Base-by-base conservation (phyloP, 495 filamentous ascomycete genomes). In the Penicillium paxilli region DNA sequence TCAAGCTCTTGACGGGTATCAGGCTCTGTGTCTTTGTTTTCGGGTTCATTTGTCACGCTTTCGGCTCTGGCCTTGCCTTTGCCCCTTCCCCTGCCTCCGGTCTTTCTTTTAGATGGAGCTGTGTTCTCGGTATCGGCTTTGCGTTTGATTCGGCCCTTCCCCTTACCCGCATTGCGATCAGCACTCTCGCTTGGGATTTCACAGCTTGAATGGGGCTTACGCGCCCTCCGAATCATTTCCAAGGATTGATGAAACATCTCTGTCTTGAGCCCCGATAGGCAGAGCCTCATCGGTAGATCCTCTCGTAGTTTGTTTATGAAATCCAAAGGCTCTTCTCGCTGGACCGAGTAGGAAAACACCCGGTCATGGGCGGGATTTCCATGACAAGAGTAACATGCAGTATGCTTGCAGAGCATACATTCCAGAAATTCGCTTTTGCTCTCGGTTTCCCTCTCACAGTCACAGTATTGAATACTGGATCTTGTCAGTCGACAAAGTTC, bases 351-450 rank as follows among this genome's bases (percentile, higher is more conserved):
- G 47, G 51, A 59, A 45, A 38, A 26, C 58, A 54, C 37, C 54
- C 83, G 87, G 3, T 65, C 54, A 63, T 89, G 85, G 10, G 58
- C 50, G 4, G 86, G 86, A 30, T 82, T 81, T 4, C 80, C 80
- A 8, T 70, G 75, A 52, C 85, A 87, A 21, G 69, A 69, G 1
- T 65, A 58, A 60, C 86, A 88, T 11, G 75, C 73, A 7, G 81
- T 84, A 59, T 87, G 80, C 0, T 55, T 62, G 55, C 86, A 89
- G 20, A 75, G 55, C 4, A 54, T 56, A 54, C 86, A 89, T 47
- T 58, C 40, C n/a, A 73, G 60, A 24, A 88, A 68, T 9, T 52
- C 53, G 5, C 51, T 37, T 11, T 67, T 69, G 12, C 77, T 65
- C 1, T 60, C 51, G n/a, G 64, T 64, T 42, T 74, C 71, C 20